Conservation (phyloP, 1,284 basidiomycete species). For the Heterobasidion occidentale region DNA sequence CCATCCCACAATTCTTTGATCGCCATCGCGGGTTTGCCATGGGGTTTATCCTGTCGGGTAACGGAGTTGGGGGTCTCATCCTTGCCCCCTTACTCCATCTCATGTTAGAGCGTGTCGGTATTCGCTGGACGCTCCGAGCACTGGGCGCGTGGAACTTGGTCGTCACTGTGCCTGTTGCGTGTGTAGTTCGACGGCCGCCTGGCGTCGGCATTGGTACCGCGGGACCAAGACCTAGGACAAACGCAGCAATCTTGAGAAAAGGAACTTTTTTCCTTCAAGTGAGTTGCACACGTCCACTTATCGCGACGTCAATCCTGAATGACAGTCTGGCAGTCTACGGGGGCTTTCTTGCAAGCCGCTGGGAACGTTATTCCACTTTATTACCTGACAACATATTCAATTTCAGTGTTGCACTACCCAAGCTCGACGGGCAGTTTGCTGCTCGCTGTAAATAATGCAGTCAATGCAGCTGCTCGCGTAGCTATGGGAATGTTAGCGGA, state of each 20-base stretch:
- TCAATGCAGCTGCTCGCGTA: constrained; percentile 34
- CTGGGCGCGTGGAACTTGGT: constrained; percentile 33
- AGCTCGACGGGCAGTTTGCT: constrained; percentile 29
- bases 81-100: constrained; percentile 34
- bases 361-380: constrained; percentile 37
- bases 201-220: constrained; percentile 6
- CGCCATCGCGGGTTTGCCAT: constrained; percentile 37
- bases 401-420: constrained; percentile 30
- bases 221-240: constrained; percentile 23
- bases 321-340: constrained; percentile 22
- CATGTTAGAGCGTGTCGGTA: constrained; percentile 27
- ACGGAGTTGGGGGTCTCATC: constrained; percentile 34
- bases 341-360: constrained; percentile 35
- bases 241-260: constrained; percentile 27
- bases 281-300: not conserved
- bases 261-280: constrained; percentile 38
- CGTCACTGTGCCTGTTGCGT: constrained; percentile 29
- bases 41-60: constrained; percentile 34
- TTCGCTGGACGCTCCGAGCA: constrained; percentile 29
- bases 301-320: no score
- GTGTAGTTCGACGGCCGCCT: constrained; percentile 20
- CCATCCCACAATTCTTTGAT: constrained; percentile 37
- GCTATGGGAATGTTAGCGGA: constrained; percentile 36
- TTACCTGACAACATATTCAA: constrained; percentile 35
- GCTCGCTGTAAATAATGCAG: constrained; percentile 33